Evolutionary conservation across 2,329 filamentous ascomycete species (phyloP).

Genomic region (Fusarium sulawesiense): DNA sequence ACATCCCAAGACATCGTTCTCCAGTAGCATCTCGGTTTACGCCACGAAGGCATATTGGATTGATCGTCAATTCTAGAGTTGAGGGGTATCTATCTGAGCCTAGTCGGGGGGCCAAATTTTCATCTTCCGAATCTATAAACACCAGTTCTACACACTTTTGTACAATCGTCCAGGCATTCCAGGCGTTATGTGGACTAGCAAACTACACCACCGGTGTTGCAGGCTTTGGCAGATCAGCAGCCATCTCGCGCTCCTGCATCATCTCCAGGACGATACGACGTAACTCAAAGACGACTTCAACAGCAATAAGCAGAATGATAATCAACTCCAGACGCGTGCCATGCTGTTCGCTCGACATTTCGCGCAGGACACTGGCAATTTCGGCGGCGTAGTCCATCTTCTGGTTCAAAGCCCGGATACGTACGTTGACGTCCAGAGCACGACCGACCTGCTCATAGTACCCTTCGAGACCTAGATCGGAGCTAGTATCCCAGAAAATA

Average conservation of each 20-base stretch:
- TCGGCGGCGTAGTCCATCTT: conserved; percentile 99
- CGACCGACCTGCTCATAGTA: conserved; percentile 96
- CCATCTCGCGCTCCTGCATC: conserved; percentile 51
- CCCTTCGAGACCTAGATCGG: conserved; percentile 89
- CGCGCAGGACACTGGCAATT: conserved; percentile 88
- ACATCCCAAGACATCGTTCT: not conserved
- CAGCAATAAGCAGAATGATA: conserved; percentile 91
- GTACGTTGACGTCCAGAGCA: conserved; percentile 88
- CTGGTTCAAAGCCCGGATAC: conserved; percentile 92
- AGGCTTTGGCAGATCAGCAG: conserved; percentile 25
- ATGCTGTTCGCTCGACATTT: conserved; percentile 91
- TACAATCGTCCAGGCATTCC: not conserved
- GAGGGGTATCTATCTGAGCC: conserved; percentile 43
- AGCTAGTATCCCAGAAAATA: conserved; percentile 93
- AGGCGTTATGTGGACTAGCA: not conserved
- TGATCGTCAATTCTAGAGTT: conserved; percentile 40
- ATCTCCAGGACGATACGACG: conserved; percentile 76
- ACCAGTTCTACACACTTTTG: conserved; percentile 12
- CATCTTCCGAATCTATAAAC: conserved; percentile 7
- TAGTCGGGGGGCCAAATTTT: conserved; percentile 1
- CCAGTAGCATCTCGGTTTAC: not conserved
- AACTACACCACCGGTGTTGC: not conserved
- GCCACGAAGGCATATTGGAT: not conserved
- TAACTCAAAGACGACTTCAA: conserved; percentile 92
- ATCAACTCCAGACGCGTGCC: conserved; percentile 91